A percentile compares a stretch with the other conserved stretches of the same genome.
These are phyloP conservation scores for Myriosclerotinia duriaeana DNA, from an alignment of 2,329 filamentous ascomycete genomes.

Conservation along the genomic window DNA sequence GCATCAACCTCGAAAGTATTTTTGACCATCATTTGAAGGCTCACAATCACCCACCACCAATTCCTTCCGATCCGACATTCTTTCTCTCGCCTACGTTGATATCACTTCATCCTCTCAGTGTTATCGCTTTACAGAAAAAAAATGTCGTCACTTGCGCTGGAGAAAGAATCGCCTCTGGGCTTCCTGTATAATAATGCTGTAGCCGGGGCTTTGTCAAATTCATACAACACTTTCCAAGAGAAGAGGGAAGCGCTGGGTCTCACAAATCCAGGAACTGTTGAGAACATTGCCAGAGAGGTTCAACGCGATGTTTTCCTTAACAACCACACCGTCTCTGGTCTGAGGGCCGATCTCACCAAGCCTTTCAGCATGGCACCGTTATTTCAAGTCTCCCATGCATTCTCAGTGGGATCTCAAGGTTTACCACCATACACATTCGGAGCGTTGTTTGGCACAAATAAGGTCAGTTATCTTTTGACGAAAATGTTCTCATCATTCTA, in stretches of 20 bases:
- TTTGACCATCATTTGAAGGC: constrained; percentile 17
- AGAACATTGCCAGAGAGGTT: constrained; percentile 86
- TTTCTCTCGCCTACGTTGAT: constrained; percentile 8
- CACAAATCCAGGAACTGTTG: constrained; percentile 87
- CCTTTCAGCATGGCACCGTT: constrained; percentile 89
- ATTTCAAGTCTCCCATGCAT: constrained; percentile 97
- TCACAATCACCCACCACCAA: constrained; percentile 14
- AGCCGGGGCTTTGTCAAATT: constrained; percentile 68
- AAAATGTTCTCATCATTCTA: background rate
- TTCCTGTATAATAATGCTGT: constrained; percentile 75
- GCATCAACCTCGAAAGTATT: constrained; percentile 25
- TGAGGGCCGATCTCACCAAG: constrained; percentile 95
- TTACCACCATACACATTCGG: constrained; percentile 94
- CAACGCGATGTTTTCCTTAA: constrained; percentile 94
- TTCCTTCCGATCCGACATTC: constrained; percentile 20
- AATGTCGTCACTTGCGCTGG: constrained; percentile 38
- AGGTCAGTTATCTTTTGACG: constrained; percentile 56
- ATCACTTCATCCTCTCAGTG: constrained; percentile 6
- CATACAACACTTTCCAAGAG: constrained; percentile 77
- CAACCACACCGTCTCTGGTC: constrained; percentile 94
- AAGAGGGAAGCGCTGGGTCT: constrained; percentile 85
- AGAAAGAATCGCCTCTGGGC: constrained; percentile 54
- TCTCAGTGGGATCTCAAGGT: constrained; percentile 86
- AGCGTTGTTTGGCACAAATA: constrained; percentile 87
- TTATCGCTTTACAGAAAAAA: constrained; percentile 21